Base-by-base conservation (phyloP, 768 basidiomycete species). In the Jaapia argillacea region DNA sequence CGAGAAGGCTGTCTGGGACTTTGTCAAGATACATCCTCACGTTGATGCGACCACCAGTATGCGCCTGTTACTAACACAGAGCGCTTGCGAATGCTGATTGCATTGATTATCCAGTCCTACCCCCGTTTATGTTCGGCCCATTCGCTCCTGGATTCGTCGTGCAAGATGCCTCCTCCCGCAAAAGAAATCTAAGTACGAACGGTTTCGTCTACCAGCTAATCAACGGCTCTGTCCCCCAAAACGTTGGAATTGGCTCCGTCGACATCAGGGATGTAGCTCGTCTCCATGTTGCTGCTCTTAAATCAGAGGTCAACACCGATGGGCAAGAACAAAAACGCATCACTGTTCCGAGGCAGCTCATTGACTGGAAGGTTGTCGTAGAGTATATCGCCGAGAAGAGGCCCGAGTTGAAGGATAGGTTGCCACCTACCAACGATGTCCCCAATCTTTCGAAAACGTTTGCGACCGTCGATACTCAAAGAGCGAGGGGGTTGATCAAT, bases 1-100 rank as follows among this genome's bases (percentile, higher is more conserved):
- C 0, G 69, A 71, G 51, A 52, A 52, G 14, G 63, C 60, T 1
- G 58, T 62, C 1, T 68, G 68, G 67, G 54, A 61, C 14, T 67
- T 59, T 45, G 67, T 59, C 2, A 59, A 60, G 16, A 41, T 52
- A 28, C 60, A 67, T 40, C 61, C 64, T 16, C 50, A 61, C 35
- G 46, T 67, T 28, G 63, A 68, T 27, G 43, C 69, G 37, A 57
- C 63, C 7, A 65, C 67, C 10, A 54, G 69, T 71, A 38, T 40
- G 65, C 16, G 36, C 40, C 64, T 33, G 10, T 33, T 16, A 10
- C 10, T 10, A 10, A 10, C 31, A 53, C 13, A 16, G 18, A 18
- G 24, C 33, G 5, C 40, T n/a, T n/a, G n/a, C 16, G 24, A 16
- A 4, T 41, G 14, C 4, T 2, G 40, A 7, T 12, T 4, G 14